Evolutionary conservation across 2,329 filamentous ascomycete species (phyloP).

Genomic region (Cytospora chrysosperma): DNA sequence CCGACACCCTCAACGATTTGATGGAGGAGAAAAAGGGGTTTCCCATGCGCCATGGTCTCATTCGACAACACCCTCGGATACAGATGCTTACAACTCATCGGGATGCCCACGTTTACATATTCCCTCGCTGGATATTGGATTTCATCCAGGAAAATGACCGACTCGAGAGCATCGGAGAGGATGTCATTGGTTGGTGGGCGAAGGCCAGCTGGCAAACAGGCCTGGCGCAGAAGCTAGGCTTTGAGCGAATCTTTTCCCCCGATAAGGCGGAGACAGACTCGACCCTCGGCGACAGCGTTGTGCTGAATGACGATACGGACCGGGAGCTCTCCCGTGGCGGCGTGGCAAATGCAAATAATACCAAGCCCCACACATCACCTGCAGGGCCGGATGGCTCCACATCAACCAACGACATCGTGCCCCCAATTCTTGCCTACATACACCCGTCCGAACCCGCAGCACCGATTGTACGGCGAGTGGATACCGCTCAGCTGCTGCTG

Average conservation of each 20-base stretch:
- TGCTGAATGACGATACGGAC: conserved; percentile 26
- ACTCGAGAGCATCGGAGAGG: conserved; percentile 86
- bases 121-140: conserved; percentile 87
- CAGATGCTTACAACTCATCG: conserved; percentile 81
- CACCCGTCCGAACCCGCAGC: conserved; percentile 58
- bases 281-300: conserved; percentile 32
- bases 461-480: conserved; percentile 80
- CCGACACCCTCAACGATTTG: conserved; percentile 82
- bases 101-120: conserved; percentile 92
- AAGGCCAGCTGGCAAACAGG: conserved; percentile 90
- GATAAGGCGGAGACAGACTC: conserved; percentile 34
- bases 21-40: conserved; percentile 72
- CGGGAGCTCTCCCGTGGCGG: conserved; percentile 4
- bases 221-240: conserved; percentile 72
- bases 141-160: conserved; percentile 77
- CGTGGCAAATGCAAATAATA: background rate
- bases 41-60: conserved; percentile 71
- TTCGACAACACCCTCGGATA: conserved; percentile 72
- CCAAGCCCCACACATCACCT: background rate
- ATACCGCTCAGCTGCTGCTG: conserved; percentile 80
- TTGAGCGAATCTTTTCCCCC: conserved; percentile 63
- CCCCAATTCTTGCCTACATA: conserved; percentile 78
- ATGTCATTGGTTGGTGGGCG: conserved; percentile 92
- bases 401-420: conserved; percentile 43
- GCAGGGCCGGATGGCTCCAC: background rate